Percentiles rank a stretch among this genome's conserved stretches.
Conservation (phyloP, 108 stramenopile genomes). For the Parietichytrium sp. region DNA sequence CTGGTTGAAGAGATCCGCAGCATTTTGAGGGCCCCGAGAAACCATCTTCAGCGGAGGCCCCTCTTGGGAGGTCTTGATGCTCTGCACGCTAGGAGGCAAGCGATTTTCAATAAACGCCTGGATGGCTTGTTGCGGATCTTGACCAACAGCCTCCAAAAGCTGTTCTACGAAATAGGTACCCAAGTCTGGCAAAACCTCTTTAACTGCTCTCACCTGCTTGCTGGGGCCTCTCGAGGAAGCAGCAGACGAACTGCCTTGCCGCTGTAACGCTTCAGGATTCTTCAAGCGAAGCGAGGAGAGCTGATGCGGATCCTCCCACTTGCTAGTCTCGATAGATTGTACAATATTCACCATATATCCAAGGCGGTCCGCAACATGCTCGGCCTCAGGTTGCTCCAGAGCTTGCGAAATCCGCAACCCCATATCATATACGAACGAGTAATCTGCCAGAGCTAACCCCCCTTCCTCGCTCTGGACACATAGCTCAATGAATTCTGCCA, state of each 20-base stretch:
- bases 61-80: background rate
- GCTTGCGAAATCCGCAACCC: background rate
- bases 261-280: background rate
- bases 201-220: background rate
- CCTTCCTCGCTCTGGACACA: background rate
- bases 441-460: background rate
- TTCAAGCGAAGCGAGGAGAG: background rate
- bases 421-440: background rate
- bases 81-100: background rate
- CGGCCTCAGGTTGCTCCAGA: background rate
- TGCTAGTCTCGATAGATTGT: background rate
- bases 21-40: background rate
- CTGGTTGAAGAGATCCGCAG: background rate
- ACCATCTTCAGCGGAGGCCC: background rate
- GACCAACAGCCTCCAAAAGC: background rate
- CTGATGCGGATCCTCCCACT: background rate
- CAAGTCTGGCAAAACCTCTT: conserved; percentile 7
- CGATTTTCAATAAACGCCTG: background rate
- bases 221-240: background rate
- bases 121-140: background rate
- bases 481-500: background rate
- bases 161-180: background rate
- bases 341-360: background rate
- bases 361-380: background rate
- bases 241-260: background rate